phyloP scores from a whole-genome alignment of 2,329 filamentous ascomycete species.

The Fusarium sp. region DNA sequence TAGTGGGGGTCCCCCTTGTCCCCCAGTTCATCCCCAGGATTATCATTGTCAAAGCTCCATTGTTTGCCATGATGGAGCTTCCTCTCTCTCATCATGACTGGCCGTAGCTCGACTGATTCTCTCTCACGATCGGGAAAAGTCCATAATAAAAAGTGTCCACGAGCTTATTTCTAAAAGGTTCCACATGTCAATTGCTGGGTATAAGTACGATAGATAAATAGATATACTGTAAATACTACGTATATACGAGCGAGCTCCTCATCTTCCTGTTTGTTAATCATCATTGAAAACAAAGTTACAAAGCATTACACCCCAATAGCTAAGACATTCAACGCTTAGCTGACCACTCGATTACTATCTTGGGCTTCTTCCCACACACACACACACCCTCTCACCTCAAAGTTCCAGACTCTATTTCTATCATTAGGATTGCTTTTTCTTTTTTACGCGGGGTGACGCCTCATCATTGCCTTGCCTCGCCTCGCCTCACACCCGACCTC shows the following conservation, averaged over 20 bases:
- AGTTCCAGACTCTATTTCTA: conserved; percentile 25
- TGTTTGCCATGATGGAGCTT: conserved; percentile 38
- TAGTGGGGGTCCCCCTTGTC: conserved; percentile 24
- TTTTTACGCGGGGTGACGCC: conserved; percentile 40
- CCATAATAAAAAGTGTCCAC: conserved; percentile 31
- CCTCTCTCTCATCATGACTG: conserved; percentile 31
- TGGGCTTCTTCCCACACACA: neutral
- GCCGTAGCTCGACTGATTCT: neutral
- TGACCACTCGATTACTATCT: neutral
- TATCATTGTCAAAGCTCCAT: conserved; percentile 26
- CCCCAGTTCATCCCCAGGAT: conserved; percentile 16
- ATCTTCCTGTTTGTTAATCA: conserved; percentile 2
- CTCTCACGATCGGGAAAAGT: neutral
- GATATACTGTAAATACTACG: neutral
- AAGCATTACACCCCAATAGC: conserved; percentile 5
- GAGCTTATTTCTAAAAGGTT: conserved; percentile 22
- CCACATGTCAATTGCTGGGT: conserved; percentile 14
- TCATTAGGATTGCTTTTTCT: conserved; percentile 6
- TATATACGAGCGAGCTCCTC: conserved; percentile 5
- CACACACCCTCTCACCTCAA: conserved; percentile 14
- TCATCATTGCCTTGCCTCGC: conserved; percentile 17
- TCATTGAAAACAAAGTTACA: conserved; percentile 19
- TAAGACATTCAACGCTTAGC: conserved; percentile 12
- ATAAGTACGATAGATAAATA: neutral
- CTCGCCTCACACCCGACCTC: conserved; percentile 14